A percentile compares a stretch with the other conserved stretches of the same genome.
phyloP scores from a whole-genome alignment of 495 filamentous ascomycete species.

The Collariella sp. region DNA sequence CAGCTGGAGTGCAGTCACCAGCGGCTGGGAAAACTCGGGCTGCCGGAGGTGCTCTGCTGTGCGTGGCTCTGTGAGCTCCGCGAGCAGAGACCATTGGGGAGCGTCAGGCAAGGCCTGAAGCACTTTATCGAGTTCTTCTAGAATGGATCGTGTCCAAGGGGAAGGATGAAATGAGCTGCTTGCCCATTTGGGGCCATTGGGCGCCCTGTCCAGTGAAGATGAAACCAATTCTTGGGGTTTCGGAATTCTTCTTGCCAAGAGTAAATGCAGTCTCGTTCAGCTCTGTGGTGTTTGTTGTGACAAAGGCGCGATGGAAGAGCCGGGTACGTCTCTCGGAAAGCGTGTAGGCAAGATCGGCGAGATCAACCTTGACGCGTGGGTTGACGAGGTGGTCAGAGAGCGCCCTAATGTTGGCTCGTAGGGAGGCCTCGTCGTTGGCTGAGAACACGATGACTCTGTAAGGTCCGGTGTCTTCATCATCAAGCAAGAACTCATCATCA shows the following conservation, averaged over 20 bases:
- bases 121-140: not conserved
- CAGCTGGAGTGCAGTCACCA: constrained; percentile 22
- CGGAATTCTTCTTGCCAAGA: not conserved
- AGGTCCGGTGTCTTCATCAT: not conserved
- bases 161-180: not conserved
- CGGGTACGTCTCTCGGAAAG: not conserved
- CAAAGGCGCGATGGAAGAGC: constrained; percentile 11
- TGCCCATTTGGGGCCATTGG: constrained; percentile 9
- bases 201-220: constrained; percentile 15
- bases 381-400: constrained; percentile 19
- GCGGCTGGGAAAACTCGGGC: constrained; percentile 14
- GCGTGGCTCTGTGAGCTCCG: not conserved
- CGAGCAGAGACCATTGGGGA: not conserved
- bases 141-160: not conserved
- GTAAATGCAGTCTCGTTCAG: not conserved
- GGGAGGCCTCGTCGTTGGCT: constrained; percentile 14
- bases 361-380: constrained; percentile 10
- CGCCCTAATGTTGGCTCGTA: constrained; percentile 4
- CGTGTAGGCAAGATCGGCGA: constrained; percentile 1
- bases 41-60: not conserved
- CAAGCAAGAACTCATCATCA: not conserved
- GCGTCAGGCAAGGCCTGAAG: constrained; percentile 1
- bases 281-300: not conserved
- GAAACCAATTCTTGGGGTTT: not conserved
- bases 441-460: constrained; percentile 12